Base-by-base conservation (phyloP, 1,284 basidiomycete genomes). In the Sporisorium reilianum region DNA sequence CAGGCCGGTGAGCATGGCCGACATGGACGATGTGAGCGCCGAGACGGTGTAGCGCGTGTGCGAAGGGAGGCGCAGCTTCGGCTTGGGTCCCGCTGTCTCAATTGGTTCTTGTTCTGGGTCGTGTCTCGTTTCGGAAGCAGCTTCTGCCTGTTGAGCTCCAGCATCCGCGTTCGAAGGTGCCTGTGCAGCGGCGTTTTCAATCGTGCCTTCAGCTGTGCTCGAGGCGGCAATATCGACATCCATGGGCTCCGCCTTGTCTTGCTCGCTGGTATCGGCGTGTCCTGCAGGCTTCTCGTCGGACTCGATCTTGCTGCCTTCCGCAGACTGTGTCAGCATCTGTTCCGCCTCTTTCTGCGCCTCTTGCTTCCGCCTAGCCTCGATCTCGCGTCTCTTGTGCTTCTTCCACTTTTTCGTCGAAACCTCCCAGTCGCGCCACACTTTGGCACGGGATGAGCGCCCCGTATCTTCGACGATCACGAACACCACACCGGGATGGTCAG, bases 381-480 rank as follows among this genome's bases (percentile, higher is more conserved):
- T 64, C 55, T 73, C 64, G 1, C 20, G 42, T 12, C 67, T 49
- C 44, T 64, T 67, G 9, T 51, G 60, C 57, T 65, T 64, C 55
- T 57, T 64, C 73, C 73, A 75, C 26, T 70, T 59, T 49, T 67
- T 66, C 18, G 49, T 64, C 11, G 56, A 52, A 8, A 64, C 30
- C 34, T 76, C 68, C 74, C 74, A 76, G 22, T 76, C 74, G 11
- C 59, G 45, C 74, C 74, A 72, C 4, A 60, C 62, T 25, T 68
- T 76, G 4, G 74, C 74, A 36, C 75, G 46, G 16, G 71, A 75
- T 14, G 62, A 28, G 38, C 63, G 71, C 14, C 76, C 77, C 0
- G 73, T 64, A 41, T 75, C 78, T 45, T 80, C 78, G 11, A 72
- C 61, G 12, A 80, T 59, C 6, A 69, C 65, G 25, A 76, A 80